Evolutionary conservation across 139 green algal genomes (phyloP).

Genomic region (Chlamydomonas asymmetrica): DNA sequence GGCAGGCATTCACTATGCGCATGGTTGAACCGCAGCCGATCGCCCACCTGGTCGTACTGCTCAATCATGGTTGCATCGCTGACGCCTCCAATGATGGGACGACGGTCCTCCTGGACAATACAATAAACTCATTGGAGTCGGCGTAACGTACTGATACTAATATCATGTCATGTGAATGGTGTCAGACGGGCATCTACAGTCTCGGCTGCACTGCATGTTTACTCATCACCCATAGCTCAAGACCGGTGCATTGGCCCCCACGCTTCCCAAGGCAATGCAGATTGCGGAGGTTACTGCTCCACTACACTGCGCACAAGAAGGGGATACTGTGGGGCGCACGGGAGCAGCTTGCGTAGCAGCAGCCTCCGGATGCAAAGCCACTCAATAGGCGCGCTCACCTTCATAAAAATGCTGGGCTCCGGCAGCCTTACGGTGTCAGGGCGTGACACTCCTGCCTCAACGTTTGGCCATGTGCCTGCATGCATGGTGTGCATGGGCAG

Average conservation of each 20-base stretch:
- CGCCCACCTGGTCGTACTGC: background rate
- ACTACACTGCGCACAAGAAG: too few relatives aligned
- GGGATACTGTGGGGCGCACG: too few relatives aligned
- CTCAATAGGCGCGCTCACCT: background rate
- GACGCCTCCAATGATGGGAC: conserved; percentile 11
- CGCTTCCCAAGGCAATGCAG: too few relatives aligned
- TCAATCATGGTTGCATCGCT: background rate
- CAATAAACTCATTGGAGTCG: background rate
- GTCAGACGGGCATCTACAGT: background rate
- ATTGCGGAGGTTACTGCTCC: too few relatives aligned
- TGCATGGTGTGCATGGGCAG: background rate
- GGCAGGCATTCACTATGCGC: too few relatives aligned
- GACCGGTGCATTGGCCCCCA: too few relatives aligned
- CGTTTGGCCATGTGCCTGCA: conserved; percentile 27
- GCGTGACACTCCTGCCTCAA: conserved; percentile 1
- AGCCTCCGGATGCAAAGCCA: too few relatives aligned
- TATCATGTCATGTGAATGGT: background rate
- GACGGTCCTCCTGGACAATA: background rate
- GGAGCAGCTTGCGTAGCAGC: too few relatives aligned
- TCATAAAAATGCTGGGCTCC: conserved; percentile 20
- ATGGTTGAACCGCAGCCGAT: too few relatives aligned
- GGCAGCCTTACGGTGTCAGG: conserved; percentile 2
- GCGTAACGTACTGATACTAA: background rate
- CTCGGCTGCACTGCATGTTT: background rate
- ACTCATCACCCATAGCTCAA: background rate